Conservation (phyloP, 225 moss, liverwort and hornwort species). For the Bryoerythrophyllum caledonicum region DNA sequence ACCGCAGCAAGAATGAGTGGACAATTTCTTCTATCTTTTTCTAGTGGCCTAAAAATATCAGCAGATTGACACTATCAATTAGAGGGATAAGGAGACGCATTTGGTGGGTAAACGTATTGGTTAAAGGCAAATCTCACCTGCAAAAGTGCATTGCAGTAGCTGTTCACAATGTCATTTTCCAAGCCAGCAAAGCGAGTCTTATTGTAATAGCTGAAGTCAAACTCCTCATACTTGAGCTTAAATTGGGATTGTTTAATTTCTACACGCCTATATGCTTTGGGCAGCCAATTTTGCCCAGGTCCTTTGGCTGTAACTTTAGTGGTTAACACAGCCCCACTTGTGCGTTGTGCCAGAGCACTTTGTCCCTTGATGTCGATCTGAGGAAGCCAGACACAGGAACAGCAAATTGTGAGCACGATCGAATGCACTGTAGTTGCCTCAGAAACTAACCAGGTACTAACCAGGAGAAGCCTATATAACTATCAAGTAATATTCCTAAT, state of each 20-base stretch:
- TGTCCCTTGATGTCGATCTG: conserved; percentile 53
- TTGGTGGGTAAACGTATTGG: neutral
- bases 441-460: conserved; percentile 2
- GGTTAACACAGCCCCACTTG: conserved; percentile 26
- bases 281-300: conserved; percentile 51
- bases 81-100: conserved; percentile 5
- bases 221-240: conserved; percentile 71
- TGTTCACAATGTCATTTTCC: conserved; percentile 70
- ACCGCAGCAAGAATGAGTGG: neutral
- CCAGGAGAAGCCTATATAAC: conserved; percentile 14
- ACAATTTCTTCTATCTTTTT: conserved; percentile 6
- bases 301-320: conserved; percentile 45
- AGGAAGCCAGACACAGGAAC: conserved; percentile 23
- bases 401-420: conserved; percentile 5
- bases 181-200: conserved; percentile 74
- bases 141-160: conserved; percentile 73
- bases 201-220: conserved; percentile 74
- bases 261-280: conserved; percentile 64
- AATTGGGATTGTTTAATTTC: conserved; percentile 71
- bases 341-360: conserved; percentile 35
- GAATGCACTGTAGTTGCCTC: conserved; percentile 11
- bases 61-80: conserved; percentile 13
- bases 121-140: conserved; percentile 46
- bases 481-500: neutral
- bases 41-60: conserved; percentile 2